These are phyloP conservation scores for Paramecium octaurelia DNA, from an alignment of 73 alveolate species.

Conservation along the genomic window DNA sequence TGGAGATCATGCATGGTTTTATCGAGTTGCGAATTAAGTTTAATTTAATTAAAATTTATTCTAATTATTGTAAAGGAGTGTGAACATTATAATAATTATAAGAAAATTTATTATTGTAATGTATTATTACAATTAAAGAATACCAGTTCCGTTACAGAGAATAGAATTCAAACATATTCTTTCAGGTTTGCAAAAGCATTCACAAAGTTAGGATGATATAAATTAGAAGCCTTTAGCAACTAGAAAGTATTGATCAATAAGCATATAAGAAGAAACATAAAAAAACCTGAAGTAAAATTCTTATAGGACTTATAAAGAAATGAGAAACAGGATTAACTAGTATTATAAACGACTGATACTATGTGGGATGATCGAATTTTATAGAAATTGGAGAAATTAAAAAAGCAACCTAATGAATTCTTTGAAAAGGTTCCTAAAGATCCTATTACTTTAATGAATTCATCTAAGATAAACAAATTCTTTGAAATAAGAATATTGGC, in stretches of 20 bases:
- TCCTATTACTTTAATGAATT: neutral
- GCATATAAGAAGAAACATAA: neutral
- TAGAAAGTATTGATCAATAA: neutral
- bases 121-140: slow-evolving; percentile 5
- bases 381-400: neutral
- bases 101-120: neutral
- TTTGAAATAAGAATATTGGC: neutral
- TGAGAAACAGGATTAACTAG: neutral
- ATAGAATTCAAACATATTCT: slow-evolving; percentile 10
- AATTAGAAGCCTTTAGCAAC: neutral
- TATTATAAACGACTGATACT: neutral
- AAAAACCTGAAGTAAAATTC: slow-evolving; percentile 2
- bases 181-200: neutral
- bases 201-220: neutral
- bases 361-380: neutral
- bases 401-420: neutral
- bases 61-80: neutral
- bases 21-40: neutral
- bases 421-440: neutral
- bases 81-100: neutral
- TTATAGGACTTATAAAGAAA: neutral
- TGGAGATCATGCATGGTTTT: too few species aligned
- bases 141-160: slow-evolving; percentile 12
- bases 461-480: neutral
- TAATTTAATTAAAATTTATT: neutral